Conservation (phyloP, 148 eudicot genomes). For the Rhododendron molle region DNA sequence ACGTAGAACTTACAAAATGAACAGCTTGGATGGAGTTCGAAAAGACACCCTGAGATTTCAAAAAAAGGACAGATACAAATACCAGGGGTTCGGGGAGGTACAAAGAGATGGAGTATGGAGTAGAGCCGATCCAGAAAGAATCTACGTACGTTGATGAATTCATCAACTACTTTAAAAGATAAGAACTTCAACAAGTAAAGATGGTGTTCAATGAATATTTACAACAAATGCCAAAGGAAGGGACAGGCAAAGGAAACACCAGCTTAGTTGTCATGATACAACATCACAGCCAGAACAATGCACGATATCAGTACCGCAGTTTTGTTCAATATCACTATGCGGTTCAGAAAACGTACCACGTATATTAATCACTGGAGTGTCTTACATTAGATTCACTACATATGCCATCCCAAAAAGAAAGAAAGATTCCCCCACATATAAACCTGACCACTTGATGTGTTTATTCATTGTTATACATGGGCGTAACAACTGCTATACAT, state of each 20-base stretch:
- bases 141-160: background rate
- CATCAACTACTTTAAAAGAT: background rate
- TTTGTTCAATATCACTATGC: background rate
- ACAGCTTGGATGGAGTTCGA: background rate
- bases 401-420: background rate
- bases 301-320: background rate
- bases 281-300: background rate
- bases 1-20: background rate
- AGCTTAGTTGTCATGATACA: background rate
- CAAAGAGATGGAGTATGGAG: background rate
- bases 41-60: background rate
- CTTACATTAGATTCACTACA: background rate
- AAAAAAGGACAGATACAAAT: background rate
- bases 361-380: background rate
- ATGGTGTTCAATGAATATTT: background rate
- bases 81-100: background rate
- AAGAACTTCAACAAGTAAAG: background rate
- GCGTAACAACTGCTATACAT: background rate
- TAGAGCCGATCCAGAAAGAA: background rate
- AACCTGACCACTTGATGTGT: background rate
- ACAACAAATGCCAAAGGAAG: background rate
- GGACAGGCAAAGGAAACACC: background rate
- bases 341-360: background rate
- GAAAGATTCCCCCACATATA: background rate
- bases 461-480: background rate